Evolutionary conservation across 345 rosid species (phyloP), one percentile per base, ranked within the genome.

Genomic region (Melastoma malabathricum): DNA sequence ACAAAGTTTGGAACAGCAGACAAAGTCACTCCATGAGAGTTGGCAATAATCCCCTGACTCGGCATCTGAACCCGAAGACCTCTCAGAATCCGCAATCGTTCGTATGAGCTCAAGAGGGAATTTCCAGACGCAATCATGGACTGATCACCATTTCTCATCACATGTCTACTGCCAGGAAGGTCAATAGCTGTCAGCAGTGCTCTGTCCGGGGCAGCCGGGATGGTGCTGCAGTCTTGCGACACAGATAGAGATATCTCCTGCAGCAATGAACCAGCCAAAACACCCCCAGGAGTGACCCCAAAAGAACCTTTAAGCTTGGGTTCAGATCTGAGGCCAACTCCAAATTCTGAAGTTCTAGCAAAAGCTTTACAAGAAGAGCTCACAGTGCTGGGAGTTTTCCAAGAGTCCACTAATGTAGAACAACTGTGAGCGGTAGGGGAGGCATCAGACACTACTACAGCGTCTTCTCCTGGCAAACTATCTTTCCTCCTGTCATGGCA

Each of bases 21-120:
- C 18, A 67, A 51, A 58, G 10, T 34, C 12, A 55, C 67, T 57
- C 65, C 57, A 51, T 68, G 41, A 57, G 69, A 59, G 41, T 63
- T 49, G 63, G 77, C 77, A 59, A 71, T 75, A 68, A 68, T 61
- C 66, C 69, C 76, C 68, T 67, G 73, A 60, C 60, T 65, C 3
- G 65, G 64, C 55, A 72, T 62, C 58, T 73, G 74, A 47, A 59
- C 46, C 14, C 71, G 68, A 63, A 69, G 68, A 13, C 72, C 83
- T 76, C 57, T 52, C 14, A 72, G 70, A 46, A 67, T 62, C 70
- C 58, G 85, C 59, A 67, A 50, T 6, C 72, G 46, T 29, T 64
- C 75, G 10, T 48, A 66, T 38, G 49, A 53, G 23, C 57, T 71
- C 57, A 44, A 44, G 46, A 59, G 52, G 41, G 73, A 45, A 50